These are phyloP conservation scores for Kondoa subrosea DNA, from an alignment of 768 basidiomycete species.

Conservation along the genomic window DNA sequence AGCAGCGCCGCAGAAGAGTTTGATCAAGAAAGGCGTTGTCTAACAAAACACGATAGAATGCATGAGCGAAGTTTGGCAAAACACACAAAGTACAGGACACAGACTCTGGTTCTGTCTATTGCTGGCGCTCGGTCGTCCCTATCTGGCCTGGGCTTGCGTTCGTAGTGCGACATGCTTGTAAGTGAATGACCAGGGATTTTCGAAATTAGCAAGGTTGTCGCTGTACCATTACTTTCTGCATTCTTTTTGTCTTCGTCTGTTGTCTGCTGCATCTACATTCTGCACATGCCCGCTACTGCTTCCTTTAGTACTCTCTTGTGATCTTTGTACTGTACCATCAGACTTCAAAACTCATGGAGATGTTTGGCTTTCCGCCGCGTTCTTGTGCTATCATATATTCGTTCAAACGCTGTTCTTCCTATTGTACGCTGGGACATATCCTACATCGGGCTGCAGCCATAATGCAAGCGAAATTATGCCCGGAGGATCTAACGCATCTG, in stretches of 20 bases:
- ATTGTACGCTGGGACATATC: no score
- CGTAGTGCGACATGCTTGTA: background rate
- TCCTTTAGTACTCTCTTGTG: no score
- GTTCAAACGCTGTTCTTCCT: no score
- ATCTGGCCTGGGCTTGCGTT: constrained; percentile 14
- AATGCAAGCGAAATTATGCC: no score
- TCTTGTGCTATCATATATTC: no score
- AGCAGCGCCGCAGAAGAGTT: constrained; percentile 15
- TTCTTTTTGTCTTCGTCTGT: background rate
- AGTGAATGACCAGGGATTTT: background rate
- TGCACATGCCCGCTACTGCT: background rate
- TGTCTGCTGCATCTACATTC: background rate
- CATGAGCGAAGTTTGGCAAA: no score
- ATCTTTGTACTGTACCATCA: no score
- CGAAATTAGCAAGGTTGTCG: background rate
- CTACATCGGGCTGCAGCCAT: no score
- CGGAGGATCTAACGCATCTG: no score
- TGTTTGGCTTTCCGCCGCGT: no score
- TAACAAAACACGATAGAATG: background rate
- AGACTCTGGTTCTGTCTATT: background rate
- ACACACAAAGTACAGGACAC: no score
- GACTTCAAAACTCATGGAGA: no score
- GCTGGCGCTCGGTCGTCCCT: constrained; percentile 10
- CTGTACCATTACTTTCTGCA: background rate
- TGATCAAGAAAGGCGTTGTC: constrained; percentile 25